Evolutionary conservation across 140 eudicot genomes (phyloP), one percentile per base, ranked within the genome.

Genomic region (Erigeron philadelphicus): DNA sequence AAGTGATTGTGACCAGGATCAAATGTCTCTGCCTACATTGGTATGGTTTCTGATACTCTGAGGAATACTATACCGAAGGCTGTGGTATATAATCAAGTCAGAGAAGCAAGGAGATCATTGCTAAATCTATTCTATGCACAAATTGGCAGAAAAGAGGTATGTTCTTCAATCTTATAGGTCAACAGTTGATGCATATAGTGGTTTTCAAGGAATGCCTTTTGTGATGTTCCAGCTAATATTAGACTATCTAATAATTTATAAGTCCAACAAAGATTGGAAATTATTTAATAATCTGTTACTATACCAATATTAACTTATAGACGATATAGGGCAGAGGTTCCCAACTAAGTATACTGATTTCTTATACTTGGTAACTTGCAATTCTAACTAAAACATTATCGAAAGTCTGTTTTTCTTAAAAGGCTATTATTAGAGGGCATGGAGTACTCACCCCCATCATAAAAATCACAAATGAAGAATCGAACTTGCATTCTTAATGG

Each of bases 11-110:
- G 74, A 47, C 68, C 86, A 93, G 98, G 99, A 9, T 81, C 94
- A 66, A 93, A 93, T 64, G 99, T 93, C 19, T 72, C 97, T 64
- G 85, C 90, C 8, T 93, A 93, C 75, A 71, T 93, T 41, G 81
- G 82, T 42, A 84, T 93, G 99, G 99, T 93, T 17, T 85, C 87
- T 73, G 99, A 93, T 7, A 81, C 96, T 41, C 70, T 93, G 76
- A 93, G 54, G 86, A 81, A 72, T 77, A 79, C 88, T 16, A 86
- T 93, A 50, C 99, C 99, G 0, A 93, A 93, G 84, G 99, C 99
- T 17, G 99, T 93, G 57, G 99, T 93, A 62, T 76, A 86, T 79
- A 89, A 97, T 76, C 99, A 93, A 83, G 99, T 93, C 61, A 78
- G 87, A 74, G 93, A 93, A 80, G 99, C 99, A 64, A 89, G 86